phyloP scores from a whole-genome alignment of 371 early-diverging fungal genomes.

The Mortierella sp. region DNA sequence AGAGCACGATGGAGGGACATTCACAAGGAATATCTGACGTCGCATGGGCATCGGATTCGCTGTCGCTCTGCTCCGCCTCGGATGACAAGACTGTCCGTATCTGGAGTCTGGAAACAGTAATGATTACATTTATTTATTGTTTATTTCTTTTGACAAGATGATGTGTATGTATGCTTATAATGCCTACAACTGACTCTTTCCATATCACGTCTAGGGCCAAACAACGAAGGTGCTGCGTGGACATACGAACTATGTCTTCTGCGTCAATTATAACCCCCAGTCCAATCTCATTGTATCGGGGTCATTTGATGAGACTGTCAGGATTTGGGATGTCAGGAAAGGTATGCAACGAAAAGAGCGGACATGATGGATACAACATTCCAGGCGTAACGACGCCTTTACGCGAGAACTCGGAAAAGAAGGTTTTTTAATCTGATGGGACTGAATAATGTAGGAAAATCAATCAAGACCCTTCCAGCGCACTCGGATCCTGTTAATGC shows the following conservation, averaged over 20 bases:
- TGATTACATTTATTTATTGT: neutral
- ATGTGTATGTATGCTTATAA: too few species aligned
- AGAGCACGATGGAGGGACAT: conserved; percentile 92
- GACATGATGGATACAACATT: too few species aligned
- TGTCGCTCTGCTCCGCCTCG: conserved; percentile 88
- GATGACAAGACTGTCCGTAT: conserved; percentile 96
- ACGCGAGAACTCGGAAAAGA: too few species aligned
- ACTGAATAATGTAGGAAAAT: conserved; percentile 68
- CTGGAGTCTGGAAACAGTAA: conserved; percentile 85
- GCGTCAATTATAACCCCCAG: conserved; percentile 96
- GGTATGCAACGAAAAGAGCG: conserved; percentile 59
- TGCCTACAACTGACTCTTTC: too few species aligned
- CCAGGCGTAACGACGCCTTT: too few species aligned
- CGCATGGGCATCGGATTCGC: conserved; percentile 96
- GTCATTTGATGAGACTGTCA: conserved; percentile 97
- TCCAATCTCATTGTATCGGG: conserved; percentile 96
- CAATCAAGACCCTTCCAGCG: conserved; percentile 90
- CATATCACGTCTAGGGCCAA: conserved; percentile 71
- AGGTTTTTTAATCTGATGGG: too few species aligned
- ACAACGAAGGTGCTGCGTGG: conserved; percentile 87
- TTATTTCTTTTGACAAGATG: neutral
- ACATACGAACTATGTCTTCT: conserved; percentile 96
- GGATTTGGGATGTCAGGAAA: conserved; percentile 96
- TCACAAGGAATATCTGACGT: conserved; percentile 94
- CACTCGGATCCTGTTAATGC: conserved; percentile 97